phyloP scores from a whole-genome alignment of 2,329 filamentous ascomycete species.

The Colletotrichum liriopes region DNA sequence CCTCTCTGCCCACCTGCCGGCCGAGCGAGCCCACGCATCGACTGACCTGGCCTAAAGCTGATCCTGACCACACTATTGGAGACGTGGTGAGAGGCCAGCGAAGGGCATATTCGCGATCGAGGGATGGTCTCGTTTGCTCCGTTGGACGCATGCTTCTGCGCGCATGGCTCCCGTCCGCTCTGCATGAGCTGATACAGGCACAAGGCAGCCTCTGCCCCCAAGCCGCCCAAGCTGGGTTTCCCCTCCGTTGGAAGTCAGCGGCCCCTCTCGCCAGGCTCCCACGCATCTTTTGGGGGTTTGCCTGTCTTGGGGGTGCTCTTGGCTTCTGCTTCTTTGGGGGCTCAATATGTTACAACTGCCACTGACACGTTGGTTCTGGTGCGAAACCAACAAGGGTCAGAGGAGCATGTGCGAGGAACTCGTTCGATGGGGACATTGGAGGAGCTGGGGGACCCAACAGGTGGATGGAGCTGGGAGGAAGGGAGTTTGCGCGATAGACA shows the following conservation, averaged over 20 bases:
- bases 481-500: conserved; percentile 20
- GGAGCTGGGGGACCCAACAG: conserved; percentile 21
- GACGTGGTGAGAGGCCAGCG: not conserved
- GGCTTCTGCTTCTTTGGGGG: conserved; percentile 13
- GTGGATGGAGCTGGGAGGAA: conserved; percentile 6
- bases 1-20: conserved; percentile 5
- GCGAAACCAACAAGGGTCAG: conserved; percentile 1
- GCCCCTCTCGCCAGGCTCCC: not conserved
- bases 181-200: conserved; percentile 27
- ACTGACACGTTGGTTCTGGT: conserved; percentile 27
- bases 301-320: conserved; percentile 9
- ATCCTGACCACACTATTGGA: conserved; percentile 4
- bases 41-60: not conserved
- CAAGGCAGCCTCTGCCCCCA: conserved; percentile 13
- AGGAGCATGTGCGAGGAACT: conserved; percentile 3
- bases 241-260: not conserved
- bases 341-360: conserved; percentile 10
- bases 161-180: conserved; percentile 5
- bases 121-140: not conserved
- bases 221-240: conserved; percentile 4
- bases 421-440: conserved; percentile 36
- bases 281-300: not conserved
- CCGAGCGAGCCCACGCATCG: conserved; percentile 6
- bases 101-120: not conserved
- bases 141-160: not conserved